phyloP scores from a whole-genome alignment of 768 basidiomycete species.

The Pulveroboletus sp. region DNA sequence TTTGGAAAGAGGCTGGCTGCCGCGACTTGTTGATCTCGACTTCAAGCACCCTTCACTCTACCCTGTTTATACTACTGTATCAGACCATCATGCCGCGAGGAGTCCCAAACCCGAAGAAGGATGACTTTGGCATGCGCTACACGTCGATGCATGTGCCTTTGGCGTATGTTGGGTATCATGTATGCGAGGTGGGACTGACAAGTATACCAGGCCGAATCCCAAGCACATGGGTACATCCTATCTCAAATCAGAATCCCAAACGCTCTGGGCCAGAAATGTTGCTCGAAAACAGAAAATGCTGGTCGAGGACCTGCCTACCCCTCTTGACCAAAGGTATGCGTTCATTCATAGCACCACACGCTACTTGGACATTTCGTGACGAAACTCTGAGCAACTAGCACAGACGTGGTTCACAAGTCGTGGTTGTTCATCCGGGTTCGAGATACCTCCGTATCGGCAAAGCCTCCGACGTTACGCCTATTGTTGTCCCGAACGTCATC shows the following conservation, averaged over 20 bases:
- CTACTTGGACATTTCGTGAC: constrained; percentile 9
- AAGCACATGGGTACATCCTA: constrained; percentile 78
- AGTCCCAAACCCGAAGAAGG: constrained; percentile 72
- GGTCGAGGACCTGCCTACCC: constrained; percentile 34
- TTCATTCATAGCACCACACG: constrained; percentile 3
- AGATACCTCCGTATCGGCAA: constrained; percentile 67
- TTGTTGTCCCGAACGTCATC: constrained; percentile 63
- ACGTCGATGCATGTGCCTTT: constrained; percentile 79
- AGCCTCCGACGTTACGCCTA: constrained; percentile 74
- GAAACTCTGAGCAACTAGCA: constrained; percentile 29
- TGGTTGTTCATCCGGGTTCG: constrained; percentile 79
- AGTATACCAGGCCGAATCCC: constrained; percentile 56
- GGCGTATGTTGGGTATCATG: constrained; percentile 41
- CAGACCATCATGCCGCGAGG: constrained; percentile 66
- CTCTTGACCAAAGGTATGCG: constrained; percentile 46
- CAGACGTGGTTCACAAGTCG: constrained; percentile 72
- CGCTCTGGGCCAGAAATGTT: constrained; percentile 68
- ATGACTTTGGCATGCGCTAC: constrained; percentile 78
- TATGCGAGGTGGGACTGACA: constrained; percentile 10
- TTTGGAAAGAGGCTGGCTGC: constrained; percentile 8
- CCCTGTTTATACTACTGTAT: background rate
- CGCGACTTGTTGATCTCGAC: background rate
- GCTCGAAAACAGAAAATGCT: constrained; percentile 45
- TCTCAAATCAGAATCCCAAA: constrained; percentile 71
- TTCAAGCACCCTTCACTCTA: background rate